These are phyloP conservation scores for Naematelia encephala DNA, from an alignment of 768 basidiomycete species.

Conservation along the genomic window DNA sequence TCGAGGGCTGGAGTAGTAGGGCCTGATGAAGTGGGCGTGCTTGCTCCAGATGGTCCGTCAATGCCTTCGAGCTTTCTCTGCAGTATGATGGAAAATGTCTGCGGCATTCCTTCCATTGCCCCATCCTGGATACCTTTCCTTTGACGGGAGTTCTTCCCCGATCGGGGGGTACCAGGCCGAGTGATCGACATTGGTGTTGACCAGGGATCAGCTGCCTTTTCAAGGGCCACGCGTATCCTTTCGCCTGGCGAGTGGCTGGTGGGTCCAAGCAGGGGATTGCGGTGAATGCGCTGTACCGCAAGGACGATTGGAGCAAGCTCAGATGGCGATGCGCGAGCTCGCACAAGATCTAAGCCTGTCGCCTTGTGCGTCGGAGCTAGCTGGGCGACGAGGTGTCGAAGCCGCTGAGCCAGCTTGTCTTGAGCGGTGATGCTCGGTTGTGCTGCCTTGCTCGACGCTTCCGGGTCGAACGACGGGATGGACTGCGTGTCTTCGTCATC, in stretches of 20 bases:
- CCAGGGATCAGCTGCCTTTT: constrained; percentile 1
- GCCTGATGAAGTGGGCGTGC: not conserved
- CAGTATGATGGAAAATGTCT: not conserved
- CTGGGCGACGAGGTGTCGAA: not conserved
- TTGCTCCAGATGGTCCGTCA: not conserved
- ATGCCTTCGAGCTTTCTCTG: not conserved
- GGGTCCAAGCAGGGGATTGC: constrained; percentile 40
- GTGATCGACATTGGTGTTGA: not conserved
- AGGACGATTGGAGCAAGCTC: constrained; percentile 17
- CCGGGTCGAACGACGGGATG: not conserved
- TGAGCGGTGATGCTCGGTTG: not conserved
- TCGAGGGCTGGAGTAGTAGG: not conserved
- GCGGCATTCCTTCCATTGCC: not conserved
- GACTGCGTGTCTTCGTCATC: not conserved
- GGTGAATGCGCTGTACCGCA: constrained; percentile 19
- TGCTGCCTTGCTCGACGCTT: not conserved
- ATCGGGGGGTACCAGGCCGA: constrained; percentile 4
- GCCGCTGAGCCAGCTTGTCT: not conserved
- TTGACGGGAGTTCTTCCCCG: not conserved
- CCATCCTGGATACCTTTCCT: not conserved
- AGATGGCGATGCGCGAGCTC: constrained; percentile 1
- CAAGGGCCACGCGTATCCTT: constrained; percentile 33
- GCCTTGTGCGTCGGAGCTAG: constrained; percentile 9
- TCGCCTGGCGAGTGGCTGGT: constrained; percentile 40
- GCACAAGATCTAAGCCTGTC: constrained; percentile 12